Base-by-base conservation (phyloP, 805 yeast species). In the Candida methanosorbosa region DNA sequence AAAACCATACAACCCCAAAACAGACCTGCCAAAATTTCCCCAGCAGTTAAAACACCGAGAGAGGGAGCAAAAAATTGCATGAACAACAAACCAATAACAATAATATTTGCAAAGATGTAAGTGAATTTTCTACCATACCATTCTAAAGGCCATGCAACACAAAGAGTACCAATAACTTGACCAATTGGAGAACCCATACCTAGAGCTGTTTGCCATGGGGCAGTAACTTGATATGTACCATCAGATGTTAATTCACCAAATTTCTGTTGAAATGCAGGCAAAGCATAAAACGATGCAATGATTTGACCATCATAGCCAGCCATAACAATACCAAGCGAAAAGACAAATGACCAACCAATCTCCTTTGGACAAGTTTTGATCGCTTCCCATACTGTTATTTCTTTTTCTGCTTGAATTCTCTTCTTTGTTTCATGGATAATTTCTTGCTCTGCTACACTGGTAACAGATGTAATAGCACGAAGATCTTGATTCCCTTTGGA, bases 1-100 rank as follows among this genome's bases (percentile, higher is more conserved):
- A 72, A 62, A 39, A 66, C 72, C 46, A 72, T 70, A 18, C 64
- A 59, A 33, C 81, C 80, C 75, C 77, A 73, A 11, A 66, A 61
- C 24, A 72, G 40, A 41, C 75, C 75, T 21, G 64, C 52, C 14
- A 69, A 45, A 23, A 68, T 46, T 41, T 68, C 68, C 33, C 72
- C 71, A 12, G 56, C 59, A 18, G 64, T 56, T 30, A 69, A 53
- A 38, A 59, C 61, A 18, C 50, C 53, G 16, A 62, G 46, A 31
- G 45, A 50, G 16, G 48, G 48, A n/a, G 70, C 68, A 43, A 64
- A 64, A 41, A 66, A 64, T 18, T 54, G 56, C 43, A 64, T 54
- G 36, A 64, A 64, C 18, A 61, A 54, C 31, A 63, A 56, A 6
- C 46, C 52, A 8, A 48, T 41, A 34, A 57, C 51, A 18, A 52